Evolutionary conservation across 2,329 filamentous ascomycete genomes (phyloP), one percentile per base, ranked within the genome.

Genomic region (Byssochlamys sp.): DNA sequence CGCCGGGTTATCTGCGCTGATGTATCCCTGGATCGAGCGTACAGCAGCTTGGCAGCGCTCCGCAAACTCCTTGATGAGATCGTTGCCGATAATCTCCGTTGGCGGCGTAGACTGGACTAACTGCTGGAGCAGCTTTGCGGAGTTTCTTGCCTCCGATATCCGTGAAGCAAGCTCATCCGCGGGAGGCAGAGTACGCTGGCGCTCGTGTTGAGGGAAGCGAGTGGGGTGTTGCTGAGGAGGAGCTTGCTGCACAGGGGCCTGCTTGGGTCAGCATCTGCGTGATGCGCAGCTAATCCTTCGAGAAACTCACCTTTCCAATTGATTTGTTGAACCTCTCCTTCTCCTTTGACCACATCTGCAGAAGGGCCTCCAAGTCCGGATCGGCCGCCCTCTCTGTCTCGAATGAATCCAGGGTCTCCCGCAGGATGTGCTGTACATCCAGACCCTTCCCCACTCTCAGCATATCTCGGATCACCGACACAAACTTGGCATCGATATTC

Each of bases 21-120:
- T 96, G 75, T 95, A 97, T 31, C 80, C 80, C 67, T 96, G 91
- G 65, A 97, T 85, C 68, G 88, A 90, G 56, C 86, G 82, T 55
- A 89, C 87, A 3, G 92, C 92, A 57, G 84, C 83, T 61, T 87
- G 84, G 69, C 92, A 97, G 26, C 94, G 86, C 65, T 94, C 87
- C 53, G 87, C 84, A 70, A 99, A 97, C 75, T 99, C 94, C 69
- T 87, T 88, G 70, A 96, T 86, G 55, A 99, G 80, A n/a, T 96
- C 92, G 67, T 95, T 92, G 56, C 80, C 74, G 24, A 91, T 80
- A 26, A 96, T 78, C 69, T 96, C 91, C 12, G 81, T 76, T 0
- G 87, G 80, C 0, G 90, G 84, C 0, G 91, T 96, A 58, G 89
- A 91, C 73, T 92, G 89, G 19, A 96, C 85, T 5, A 96, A 86